phyloP scores from a whole-genome alignment of 2,329 filamentous ascomycete species.

The Epichloe sylvatica region DNA sequence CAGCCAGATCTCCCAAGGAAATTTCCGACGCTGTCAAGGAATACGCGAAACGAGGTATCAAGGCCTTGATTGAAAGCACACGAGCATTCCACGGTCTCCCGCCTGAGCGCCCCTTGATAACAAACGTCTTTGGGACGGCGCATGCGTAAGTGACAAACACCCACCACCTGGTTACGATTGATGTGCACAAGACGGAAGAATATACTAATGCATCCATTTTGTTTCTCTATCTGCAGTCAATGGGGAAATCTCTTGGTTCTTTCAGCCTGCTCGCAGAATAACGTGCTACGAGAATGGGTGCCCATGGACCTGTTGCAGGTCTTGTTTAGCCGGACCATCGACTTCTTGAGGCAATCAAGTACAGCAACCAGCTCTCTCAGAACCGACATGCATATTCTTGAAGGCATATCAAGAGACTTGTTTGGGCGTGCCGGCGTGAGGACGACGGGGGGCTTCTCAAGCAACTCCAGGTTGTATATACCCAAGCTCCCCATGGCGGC shows the following conservation, averaged over 20 bases:
- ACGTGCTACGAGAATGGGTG: slow-evolving; percentile 44
- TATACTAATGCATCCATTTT: neutral
- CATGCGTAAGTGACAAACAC: slow-evolving; percentile 61
- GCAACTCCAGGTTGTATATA: slow-evolving; percentile 18
- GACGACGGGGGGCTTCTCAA: slow-evolving; percentile 29
- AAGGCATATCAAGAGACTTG: slow-evolving; percentile 36
- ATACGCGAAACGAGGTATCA: slow-evolving; percentile 49
- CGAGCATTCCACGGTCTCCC: slow-evolving; percentile 59
- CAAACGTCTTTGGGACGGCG: slow-evolving; percentile 90
- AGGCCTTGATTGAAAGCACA: slow-evolving; percentile 72
- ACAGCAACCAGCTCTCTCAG: slow-evolving; percentile 62
- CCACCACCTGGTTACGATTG: neutral
- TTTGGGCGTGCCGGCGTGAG: slow-evolving; percentile 18
- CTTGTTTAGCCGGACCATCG: slow-evolving; percentile 61
- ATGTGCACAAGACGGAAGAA: neutral
- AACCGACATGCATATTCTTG: slow-evolving; percentile 62
- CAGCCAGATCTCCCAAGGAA: slow-evolving; percentile 23
- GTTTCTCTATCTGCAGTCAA: slow-evolving; percentile 45
- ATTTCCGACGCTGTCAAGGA: slow-evolving; percentile 34
- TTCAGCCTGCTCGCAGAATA: slow-evolving; percentile 62
- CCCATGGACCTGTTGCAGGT: slow-evolving; percentile 37
- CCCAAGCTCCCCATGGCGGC: slow-evolving; percentile 10
- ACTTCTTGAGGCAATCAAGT: slow-evolving; percentile 55
- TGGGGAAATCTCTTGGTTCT: slow-evolving; percentile 94
- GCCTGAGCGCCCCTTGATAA: slow-evolving; percentile 61